A percentile compares a stretch with the other conserved stretches of the same genome.
Evolutionary conservation across 2,329 filamentous ascomycete species (phyloP).

Genomic region (Phaeomoniella chlamydospora): DNA sequence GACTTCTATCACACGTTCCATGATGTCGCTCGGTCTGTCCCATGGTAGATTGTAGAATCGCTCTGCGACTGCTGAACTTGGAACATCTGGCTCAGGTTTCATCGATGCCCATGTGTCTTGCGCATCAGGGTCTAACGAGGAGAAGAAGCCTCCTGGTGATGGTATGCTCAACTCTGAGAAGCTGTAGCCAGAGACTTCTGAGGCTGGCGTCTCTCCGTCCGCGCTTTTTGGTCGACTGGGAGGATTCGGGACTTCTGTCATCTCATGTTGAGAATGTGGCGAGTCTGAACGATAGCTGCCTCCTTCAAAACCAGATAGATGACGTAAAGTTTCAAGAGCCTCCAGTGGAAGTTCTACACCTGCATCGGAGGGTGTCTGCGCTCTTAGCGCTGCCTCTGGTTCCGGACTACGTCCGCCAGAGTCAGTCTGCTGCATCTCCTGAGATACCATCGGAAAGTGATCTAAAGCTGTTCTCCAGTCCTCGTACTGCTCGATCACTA

Average conservation of each 20-base stretch:
- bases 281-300: constrained; percentile 22
- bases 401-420: constrained; percentile 9
- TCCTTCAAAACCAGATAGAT: constrained; percentile 45
- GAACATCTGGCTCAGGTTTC: constrained; percentile 29
- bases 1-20: constrained; percentile 56
- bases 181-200: constrained; percentile 49
- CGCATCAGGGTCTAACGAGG: constrained; percentile 59
- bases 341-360: constrained; percentile 64
- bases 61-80: constrained; percentile 82
- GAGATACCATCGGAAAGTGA: constrained; percentile 17
- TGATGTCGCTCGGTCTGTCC: constrained; percentile 35
- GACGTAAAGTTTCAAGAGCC: constrained; percentile 66
- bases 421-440: background rate
- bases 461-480: constrained; percentile 44
- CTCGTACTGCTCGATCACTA: constrained; percentile 25
- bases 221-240: constrained; percentile 29
- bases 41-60: constrained; percentile 82
- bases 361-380: constrained; percentile 19
- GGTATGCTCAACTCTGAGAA: constrained; percentile 77
- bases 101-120: constrained; percentile 60
- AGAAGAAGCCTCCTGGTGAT: constrained; percentile 85
- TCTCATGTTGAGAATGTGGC: constrained; percentile 37
- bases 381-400: constrained; percentile 1
- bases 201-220: constrained; percentile 32
- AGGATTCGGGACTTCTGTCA: constrained; percentile 45